These are phyloP conservation scores for Naganishia vaughanmartiniae DNA, from an alignment of 768 basidiomycete genomes.

Conservation along the genomic window DNA sequence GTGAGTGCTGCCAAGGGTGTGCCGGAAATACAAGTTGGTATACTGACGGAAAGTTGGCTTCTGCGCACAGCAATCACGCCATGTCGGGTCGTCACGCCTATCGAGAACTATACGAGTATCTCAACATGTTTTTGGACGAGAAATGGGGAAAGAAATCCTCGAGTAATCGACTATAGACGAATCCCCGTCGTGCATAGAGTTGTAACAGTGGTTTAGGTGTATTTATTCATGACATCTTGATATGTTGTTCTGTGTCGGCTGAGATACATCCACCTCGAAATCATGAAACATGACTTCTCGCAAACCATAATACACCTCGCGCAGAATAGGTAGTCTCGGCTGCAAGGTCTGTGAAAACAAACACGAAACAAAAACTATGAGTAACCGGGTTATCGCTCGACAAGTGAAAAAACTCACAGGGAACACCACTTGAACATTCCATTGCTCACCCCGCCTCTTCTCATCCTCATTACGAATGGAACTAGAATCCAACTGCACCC, in stretches of 20 bases:
- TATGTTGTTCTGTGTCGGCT: background rate
- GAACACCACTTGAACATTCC: slow-evolving; percentile 3
- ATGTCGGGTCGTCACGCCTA: slow-evolving; percentile 73
- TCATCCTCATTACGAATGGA: background rate
- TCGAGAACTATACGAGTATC: slow-evolving; percentile 79
- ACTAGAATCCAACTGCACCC: background rate
- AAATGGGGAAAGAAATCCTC: slow-evolving; percentile 69
- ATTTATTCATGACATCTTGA: background rate
- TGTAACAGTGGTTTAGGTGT: slow-evolving; percentile 16
- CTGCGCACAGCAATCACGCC: slow-evolving; percentile 67
- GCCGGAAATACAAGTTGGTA: no score
- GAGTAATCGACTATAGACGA: slow-evolving; percentile 7
- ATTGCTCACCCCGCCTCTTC: background rate
- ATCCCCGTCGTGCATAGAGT: background rate
- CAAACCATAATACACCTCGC: slow-evolving; percentile 43
- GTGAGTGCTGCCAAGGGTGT: slow-evolving; percentile 54
- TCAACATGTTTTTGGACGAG: slow-evolving; percentile 78
- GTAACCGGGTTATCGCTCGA: background rate
- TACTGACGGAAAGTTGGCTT: slow-evolving; percentile 30
- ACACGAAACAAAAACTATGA: background rate
- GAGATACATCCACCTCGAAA: slow-evolving; percentile 27
- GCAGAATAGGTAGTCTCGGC: slow-evolving; percentile 35
- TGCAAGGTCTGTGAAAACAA: slow-evolving; percentile 32
- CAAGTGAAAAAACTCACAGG: background rate
- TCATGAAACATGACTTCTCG: slow-evolving; percentile 42